Evolutionary conservation across 2,329 filamentous ascomycete species (phyloP).

Genomic region (Exophiala lecanii-corni): DNA sequence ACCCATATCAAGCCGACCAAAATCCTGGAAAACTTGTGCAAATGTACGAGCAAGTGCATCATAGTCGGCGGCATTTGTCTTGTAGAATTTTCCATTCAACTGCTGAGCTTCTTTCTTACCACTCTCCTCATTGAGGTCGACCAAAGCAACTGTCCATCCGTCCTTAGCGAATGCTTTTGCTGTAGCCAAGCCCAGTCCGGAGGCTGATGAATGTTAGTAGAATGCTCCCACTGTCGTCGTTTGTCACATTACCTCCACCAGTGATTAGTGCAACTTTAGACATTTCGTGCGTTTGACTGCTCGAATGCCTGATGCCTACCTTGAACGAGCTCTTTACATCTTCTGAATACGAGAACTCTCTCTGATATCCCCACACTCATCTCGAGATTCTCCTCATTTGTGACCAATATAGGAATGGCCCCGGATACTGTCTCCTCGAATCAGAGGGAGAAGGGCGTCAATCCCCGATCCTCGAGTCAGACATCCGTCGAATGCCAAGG

Average conservation of each 20-base stretch:
- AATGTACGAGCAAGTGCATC: conserved; percentile 3
- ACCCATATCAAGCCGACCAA: conserved; percentile 9
- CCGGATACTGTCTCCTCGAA: too few species aligned
- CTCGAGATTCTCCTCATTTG: too few species aligned
- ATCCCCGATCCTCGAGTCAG: too few species aligned
- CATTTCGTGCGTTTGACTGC: conserved; percentile 6
- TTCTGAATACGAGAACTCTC: too few species aligned
- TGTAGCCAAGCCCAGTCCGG: conserved; percentile 42
- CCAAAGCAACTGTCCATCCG: conserved; percentile 38
- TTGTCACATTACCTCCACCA: conserved; percentile 4
- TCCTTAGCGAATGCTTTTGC: conserved; percentile 36
- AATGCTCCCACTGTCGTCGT: too few species aligned
- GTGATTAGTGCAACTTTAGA: conserved; percentile 8
- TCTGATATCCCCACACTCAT: too few species aligned
- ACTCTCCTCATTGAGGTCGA: conserved; percentile 37
- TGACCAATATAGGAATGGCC: too few species aligned
- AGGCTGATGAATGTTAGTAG: conserved; percentile 32
- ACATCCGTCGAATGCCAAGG: too few species aligned
- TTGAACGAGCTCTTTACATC: too few species aligned
- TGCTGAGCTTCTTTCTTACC: conserved; percentile 20
- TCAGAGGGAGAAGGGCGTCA: too few species aligned
- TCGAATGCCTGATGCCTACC: conserved; percentile 4
- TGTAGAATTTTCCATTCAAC: conserved; percentile 9
- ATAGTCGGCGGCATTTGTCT: conserved; percentile 6
- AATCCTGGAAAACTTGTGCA: conserved; percentile 2